Evolutionary conservation across 2,329 filamentous ascomycete genomes (phyloP).

Genomic region (Colletotrichum sp.): DNA sequence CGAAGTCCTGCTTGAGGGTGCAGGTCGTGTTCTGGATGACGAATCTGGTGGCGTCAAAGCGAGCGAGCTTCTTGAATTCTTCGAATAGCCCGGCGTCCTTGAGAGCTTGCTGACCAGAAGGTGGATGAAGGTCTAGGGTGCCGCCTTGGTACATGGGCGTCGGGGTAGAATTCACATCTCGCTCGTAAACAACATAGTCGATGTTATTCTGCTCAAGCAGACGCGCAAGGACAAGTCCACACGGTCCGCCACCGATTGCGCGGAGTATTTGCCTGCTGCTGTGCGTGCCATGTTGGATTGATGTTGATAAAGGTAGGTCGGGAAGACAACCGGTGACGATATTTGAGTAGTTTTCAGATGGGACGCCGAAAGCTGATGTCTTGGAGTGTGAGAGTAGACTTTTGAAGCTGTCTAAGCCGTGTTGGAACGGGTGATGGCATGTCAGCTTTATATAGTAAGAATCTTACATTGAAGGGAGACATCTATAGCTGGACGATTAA

Average conservation of each 20-base stretch:
- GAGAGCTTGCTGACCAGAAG: constrained; percentile 49
- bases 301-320: background rate
- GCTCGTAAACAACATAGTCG: constrained; percentile 40
- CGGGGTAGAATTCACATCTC: constrained; percentile 9
- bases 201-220: constrained; percentile 46
- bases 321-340: background rate
- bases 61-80: constrained; percentile 44
- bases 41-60: constrained; percentile 23
- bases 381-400: background rate
- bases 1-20: background rate
- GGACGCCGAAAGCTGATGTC: too few species aligned
- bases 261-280: background rate
- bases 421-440: background rate
- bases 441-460: background rate
- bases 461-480: background rate
- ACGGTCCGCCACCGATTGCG: constrained; percentile 47
- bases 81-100: constrained; percentile 47
- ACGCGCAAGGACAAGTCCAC: constrained; percentile 51
- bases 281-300: background rate
- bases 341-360: background rate
- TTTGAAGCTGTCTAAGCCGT: background rate
- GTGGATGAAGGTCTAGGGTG: constrained; percentile 54
- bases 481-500: background rate
- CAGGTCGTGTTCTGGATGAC: background rate
- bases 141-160: constrained; percentile 36